Base-by-base conservation (phyloP, 2,329 filamentous ascomycete genomes). In the Colletotrichum sp. region DNA sequence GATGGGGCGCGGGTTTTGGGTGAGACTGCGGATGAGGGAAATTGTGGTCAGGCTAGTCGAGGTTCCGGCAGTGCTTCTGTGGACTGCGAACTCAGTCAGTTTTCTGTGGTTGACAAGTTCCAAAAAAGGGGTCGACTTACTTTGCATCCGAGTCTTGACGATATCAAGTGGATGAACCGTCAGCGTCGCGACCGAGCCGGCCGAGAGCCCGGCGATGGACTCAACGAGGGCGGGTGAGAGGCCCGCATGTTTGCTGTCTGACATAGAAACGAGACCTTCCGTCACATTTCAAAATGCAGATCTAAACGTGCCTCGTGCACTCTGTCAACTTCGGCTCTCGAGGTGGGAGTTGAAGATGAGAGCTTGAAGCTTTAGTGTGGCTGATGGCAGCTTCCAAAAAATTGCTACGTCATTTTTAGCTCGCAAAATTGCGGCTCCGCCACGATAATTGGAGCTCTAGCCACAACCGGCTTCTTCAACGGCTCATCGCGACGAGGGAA, bases 81-180 rank as follows among this genome's bases (percentile, higher is more conserved):
- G 87, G 79, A 93, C 90, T 91, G 28, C 7, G 43, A 48, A 8
- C 13, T 52, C n/a, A 4, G 43, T 52, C 43, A 52, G 6, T 22
- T 2, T 22, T 13, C n/a, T 8, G 43, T 52, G 43, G 3, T 4
- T 52, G 13, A 22, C 8, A n/a, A 6, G 2, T 34, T 30, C n/a
- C 27, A 48, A 15, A 30, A 8, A 15, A 8, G n/a, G 22, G 39
- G 66, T 10, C 27, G 52, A 82, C 87, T 74, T 87, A 96, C 95
- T 93, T 87, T 99, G 97, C 83, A 99, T 92, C 78, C 97, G 94
- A 76, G 96, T 98, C 89, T 99, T 99, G 83, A 98, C 93, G 78
- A 99, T 93, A 86, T 99, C 97, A 76, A 99, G 92, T 36, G 97
- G 97, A 83, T 98, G 96, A 68, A 97, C 94, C 72, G 93, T 93